Percentiles rank a stretch among this genome's conserved stretches.
Conservation (phyloP, 768 basidiomycete species). For the Boletus rufocinnamomeus region DNA sequence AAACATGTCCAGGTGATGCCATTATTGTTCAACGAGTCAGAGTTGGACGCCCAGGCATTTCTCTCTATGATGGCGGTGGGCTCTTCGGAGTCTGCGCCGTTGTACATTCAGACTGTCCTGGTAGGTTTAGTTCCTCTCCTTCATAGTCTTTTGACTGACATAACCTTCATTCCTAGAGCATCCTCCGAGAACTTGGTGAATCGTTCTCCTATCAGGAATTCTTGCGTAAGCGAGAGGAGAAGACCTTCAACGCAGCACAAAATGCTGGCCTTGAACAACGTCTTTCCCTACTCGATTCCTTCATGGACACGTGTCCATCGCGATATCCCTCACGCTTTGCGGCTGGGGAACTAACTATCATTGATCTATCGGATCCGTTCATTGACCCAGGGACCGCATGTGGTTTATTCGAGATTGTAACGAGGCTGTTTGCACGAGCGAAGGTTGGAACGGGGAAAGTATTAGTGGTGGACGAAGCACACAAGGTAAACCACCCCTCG, state of each 20-base stretch:
- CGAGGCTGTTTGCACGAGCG: slow-evolving; percentile 59
- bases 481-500: slow-evolving; percentile 49
- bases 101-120: slow-evolving; percentile 66
- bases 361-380: slow-evolving; percentile 71
- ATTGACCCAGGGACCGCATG: slow-evolving; percentile 65
- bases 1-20: slow-evolving; percentile 49
- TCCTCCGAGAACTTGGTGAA: slow-evolving; percentile 62
- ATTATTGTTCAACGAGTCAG: slow-evolving; percentile 52
- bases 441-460: slow-evolving; percentile 61
- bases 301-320: slow-evolving; percentile 39
- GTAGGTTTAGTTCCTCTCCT: slow-evolving; percentile 37
- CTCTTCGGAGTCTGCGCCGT: slow-evolving; percentile 54
- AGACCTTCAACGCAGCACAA: slow-evolving; percentile 57
- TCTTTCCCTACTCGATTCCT: slow-evolving; percentile 55
- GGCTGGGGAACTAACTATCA: slow-evolving; percentile 57
- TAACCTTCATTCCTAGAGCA: slow-evolving; percentile 38
- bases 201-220: slow-evolving; percentile 53
- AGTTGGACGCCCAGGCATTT: slow-evolving; percentile 65
- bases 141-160: background rate
- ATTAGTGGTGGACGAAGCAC: slow-evolving; percentile 69
- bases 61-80: slow-evolving; percentile 70
- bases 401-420: slow-evolving; percentile 64
- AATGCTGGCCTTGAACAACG: slow-evolving; percentile 59
- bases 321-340: slow-evolving; percentile 42
- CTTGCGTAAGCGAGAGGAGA: slow-evolving; percentile 40